Evolutionary conservation across 2,329 filamentous ascomycete genomes (phyloP).

Genomic region (Diaporthe vaccinii): DNA sequence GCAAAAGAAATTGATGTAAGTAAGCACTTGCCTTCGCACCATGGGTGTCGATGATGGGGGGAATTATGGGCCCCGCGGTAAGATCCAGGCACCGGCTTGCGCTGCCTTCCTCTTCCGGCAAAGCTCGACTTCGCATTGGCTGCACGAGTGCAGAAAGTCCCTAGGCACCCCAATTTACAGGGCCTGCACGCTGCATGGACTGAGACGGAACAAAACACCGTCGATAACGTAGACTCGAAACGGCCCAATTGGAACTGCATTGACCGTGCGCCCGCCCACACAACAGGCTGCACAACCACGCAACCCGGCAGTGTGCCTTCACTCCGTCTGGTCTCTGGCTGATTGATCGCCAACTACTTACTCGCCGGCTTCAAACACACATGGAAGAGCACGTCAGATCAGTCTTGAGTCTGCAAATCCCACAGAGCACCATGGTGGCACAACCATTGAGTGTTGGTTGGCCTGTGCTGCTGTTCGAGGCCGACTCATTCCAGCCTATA

Average conservation of each 20-base stretch:
- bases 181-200: background rate
- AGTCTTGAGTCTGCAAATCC: background rate
- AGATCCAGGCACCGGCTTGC: conserved; percentile 28
- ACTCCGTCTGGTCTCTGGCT: background rate
- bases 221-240: background rate
- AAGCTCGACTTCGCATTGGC: conserved; percentile 32
- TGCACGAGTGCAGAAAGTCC: conserved; percentile 5
- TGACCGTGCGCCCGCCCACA: background rate
- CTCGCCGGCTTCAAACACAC: background rate
- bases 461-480: background rate
- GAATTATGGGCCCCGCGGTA: background rate
- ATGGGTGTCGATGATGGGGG: background rate
- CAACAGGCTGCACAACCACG: background rate
- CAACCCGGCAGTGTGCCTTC: background rate
- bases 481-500: background rate
- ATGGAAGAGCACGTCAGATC: background rate
- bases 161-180: background rate
- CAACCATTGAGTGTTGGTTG: conserved; percentile 7
- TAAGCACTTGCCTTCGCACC: conserved; percentile 10
- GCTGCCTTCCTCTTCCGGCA: conserved; percentile 36
- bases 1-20: background rate
- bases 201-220: conserved; percentile 12
- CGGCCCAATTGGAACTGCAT: conserved; percentile 2
- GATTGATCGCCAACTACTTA: conserved; percentile 8
- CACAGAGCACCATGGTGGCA: conserved; percentile 16